Conservation (phyloP, 2,329 filamentous ascomycete genomes). For the Saccharata proteae region DNA sequence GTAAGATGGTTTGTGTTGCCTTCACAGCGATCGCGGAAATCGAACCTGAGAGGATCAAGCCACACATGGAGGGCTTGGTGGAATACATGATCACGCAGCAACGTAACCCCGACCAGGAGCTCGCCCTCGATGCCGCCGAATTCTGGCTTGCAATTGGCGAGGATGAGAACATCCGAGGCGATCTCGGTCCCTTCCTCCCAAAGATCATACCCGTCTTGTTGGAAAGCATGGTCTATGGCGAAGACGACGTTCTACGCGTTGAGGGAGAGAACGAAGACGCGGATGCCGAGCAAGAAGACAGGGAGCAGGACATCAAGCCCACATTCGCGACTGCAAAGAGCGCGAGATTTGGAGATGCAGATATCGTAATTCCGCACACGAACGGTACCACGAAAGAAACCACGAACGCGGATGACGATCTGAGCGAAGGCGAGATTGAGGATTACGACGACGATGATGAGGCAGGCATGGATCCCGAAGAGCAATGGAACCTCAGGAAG, state of each 20-base stretch:
- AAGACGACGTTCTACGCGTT: constrained; percentile 79
- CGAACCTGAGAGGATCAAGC: constrained; percentile 77
- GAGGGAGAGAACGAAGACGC: constrained; percentile 63
- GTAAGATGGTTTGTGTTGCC: constrained; percentile 82
- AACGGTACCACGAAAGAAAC: constrained; percentile 38
- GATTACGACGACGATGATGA: constrained; percentile 61
- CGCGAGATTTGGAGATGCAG: constrained; percentile 37
- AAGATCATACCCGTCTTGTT: constrained; percentile 85
- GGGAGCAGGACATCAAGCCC: constrained; percentile 81
- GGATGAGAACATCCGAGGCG: constrained; percentile 65
- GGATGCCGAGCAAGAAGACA: constrained; percentile 86
- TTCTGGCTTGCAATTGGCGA: constrained; percentile 95
- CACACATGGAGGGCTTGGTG: constrained; percentile 77
- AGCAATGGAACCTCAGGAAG: constrained; percentile 90
- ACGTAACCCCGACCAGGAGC: constrained; percentile 71
- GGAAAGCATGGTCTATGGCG: constrained; percentile 90
- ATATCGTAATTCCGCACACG: constrained; percentile 27
- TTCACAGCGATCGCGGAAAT: constrained; percentile 89
- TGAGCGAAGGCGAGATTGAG: constrained; percentile 81
- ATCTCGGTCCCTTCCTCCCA: constrained; percentile 63
- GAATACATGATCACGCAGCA: constrained; percentile 91
- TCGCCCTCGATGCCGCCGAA: constrained; percentile 89
- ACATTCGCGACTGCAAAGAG: constrained; percentile 66
- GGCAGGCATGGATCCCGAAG: constrained; percentile 63
- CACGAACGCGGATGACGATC: constrained; percentile 50